Evolutionary conservation across 164 flowering plant genomes (phyloP).

Genomic region (Annona squamosa): DNA sequence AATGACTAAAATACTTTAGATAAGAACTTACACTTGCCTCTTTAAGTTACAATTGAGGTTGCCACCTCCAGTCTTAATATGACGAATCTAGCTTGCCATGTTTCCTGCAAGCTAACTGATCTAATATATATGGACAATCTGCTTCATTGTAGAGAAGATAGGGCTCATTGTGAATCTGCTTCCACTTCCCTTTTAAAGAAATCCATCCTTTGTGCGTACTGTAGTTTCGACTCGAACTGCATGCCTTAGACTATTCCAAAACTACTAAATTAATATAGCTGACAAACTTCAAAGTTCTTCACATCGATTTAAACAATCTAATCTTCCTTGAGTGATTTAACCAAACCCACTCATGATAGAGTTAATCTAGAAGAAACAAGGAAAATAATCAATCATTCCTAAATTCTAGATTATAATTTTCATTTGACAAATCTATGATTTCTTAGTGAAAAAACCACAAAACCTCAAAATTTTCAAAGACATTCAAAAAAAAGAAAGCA

Average conservation of each 20-base stretch:
- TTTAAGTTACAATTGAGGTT: slow-evolving; percentile 81
- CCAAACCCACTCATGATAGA: too few relatives aligned
- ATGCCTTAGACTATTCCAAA: slow-evolving; percentile 61
- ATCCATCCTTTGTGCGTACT: slow-evolving; percentile 31
- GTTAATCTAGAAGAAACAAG: background rate
- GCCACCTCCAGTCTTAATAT: slow-evolving; percentile 96
- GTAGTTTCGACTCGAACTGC: slow-evolving; percentile 44
- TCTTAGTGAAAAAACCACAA: too few relatives aligned
- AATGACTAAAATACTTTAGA: background rate
- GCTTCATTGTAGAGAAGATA: slow-evolving; percentile 74
- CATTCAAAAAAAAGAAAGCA: too few relatives aligned
- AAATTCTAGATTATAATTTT: background rate
- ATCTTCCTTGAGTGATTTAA: background rate
- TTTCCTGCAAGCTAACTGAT: slow-evolving; percentile 83
- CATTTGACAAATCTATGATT: too few relatives aligned
- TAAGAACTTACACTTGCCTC: slow-evolving; percentile 33
- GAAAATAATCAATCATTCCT: slow-evolving; percentile 1
- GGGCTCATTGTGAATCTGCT: slow-evolving; percentile 51
- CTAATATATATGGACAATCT: slow-evolving; percentile 89
- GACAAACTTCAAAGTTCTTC: background rate
- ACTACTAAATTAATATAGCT: background rate
- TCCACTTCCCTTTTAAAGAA: slow-evolving; percentile 12
- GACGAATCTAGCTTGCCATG: slow-evolving; percentile 75
- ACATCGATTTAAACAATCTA: background rate
- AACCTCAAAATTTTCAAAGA: too few relatives aligned